Conservation (phyloP, 2,329 filamentous ascomycete genomes). For the Arthrobotrys megalospora region DNA sequence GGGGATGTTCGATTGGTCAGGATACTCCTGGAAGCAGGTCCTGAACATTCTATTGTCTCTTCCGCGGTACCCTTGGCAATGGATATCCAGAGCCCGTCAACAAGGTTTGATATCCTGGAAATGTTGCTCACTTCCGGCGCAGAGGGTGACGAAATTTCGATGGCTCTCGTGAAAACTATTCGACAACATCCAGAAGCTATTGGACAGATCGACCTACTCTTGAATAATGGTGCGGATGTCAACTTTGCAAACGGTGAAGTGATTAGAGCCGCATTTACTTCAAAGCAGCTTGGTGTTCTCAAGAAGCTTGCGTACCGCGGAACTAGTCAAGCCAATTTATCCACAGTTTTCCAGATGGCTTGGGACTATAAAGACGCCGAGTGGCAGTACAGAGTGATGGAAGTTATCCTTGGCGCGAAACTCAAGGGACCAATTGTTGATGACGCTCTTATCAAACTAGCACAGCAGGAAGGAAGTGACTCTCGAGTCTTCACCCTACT, state of each 20-base stretch:
- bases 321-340: conserved; percentile 29
- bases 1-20: conserved; percentile 31
- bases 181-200: conserved; percentile 51
- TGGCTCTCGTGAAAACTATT: conserved; percentile 49
- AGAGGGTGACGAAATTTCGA: conserved; percentile 53
- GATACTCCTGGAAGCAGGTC: conserved; percentile 39
- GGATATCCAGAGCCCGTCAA: conserved; percentile 36
- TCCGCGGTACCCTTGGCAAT: conserved; percentile 47
- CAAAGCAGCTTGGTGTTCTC: conserved; percentile 43
- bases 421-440: conserved; percentile 42
- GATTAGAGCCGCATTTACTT: conserved; percentile 43
- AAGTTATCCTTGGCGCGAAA: conserved; percentile 41
- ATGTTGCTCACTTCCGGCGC: conserved; percentile 44
- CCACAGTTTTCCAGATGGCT: conserved; percentile 45
- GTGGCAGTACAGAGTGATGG: conserved; percentile 49
- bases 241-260: conserved; percentile 50
- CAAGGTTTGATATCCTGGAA: conserved; percentile 46
- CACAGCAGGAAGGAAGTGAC: conserved; percentile 43
- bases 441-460: conserved; percentile 44
- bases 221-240: conserved; percentile 49
- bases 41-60: conserved; percentile 36
- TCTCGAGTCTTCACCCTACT: conserved; percentile 34
- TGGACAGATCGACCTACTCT: conserved; percentile 45
- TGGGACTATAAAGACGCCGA: conserved; percentile 42
- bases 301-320: conserved; percentile 35